These are phyloP conservation scores for Podila verticillata DNA, from an alignment of 192 early-diverging fungal species.

Conservation along the genomic window DNA sequence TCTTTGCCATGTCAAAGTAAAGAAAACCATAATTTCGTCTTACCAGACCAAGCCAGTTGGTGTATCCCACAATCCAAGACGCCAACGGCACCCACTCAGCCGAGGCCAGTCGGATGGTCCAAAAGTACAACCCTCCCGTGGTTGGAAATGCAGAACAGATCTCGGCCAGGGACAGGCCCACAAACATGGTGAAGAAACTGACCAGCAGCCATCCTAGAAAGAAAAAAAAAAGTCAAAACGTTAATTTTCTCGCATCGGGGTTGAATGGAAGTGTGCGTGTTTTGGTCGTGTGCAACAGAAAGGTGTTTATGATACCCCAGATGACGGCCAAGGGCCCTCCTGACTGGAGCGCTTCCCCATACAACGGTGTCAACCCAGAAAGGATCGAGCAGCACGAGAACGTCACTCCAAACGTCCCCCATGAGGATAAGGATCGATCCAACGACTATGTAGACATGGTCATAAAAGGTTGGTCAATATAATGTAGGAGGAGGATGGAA, in stretches of 20 bases:
- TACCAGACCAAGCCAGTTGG: slow-evolving; percentile 61
- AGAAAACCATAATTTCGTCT: slow-evolving; percentile 19
- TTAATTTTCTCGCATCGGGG: too few species aligned
- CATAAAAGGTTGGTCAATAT: background rate
- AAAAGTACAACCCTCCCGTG: slow-evolving; percentile 64
- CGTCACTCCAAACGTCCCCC: slow-evolving; percentile 64
- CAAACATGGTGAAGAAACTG: slow-evolving; percentile 53
- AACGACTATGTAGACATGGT: slow-evolving; percentile 44
- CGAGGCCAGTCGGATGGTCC: slow-evolving; percentile 55
- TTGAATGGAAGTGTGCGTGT: too few species aligned
- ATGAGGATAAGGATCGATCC: slow-evolving; percentile 57
- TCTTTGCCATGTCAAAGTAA: background rate
- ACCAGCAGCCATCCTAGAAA: slow-evolving; percentile 59
- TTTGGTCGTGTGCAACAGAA: background rate
- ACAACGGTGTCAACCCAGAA: slow-evolving; percentile 62
- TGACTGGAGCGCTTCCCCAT: slow-evolving; percentile 55
- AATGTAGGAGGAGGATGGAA: too few species aligned
- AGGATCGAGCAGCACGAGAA: slow-evolving; percentile 64
- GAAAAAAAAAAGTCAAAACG: background rate
- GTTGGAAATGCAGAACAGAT: slow-evolving; percentile 66
- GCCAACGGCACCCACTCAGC: slow-evolving; percentile 60
- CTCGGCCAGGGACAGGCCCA: slow-evolving; percentile 61
- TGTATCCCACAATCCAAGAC: slow-evolving; percentile 64
- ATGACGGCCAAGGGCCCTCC: slow-evolving; percentile 62
- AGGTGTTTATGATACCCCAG: slow-evolving; percentile 39